Evolutionary conservation across 1,284 basidiomycete genomes (phyloP).

Genomic region (Mycosarcoma mackinlayi): DNA sequence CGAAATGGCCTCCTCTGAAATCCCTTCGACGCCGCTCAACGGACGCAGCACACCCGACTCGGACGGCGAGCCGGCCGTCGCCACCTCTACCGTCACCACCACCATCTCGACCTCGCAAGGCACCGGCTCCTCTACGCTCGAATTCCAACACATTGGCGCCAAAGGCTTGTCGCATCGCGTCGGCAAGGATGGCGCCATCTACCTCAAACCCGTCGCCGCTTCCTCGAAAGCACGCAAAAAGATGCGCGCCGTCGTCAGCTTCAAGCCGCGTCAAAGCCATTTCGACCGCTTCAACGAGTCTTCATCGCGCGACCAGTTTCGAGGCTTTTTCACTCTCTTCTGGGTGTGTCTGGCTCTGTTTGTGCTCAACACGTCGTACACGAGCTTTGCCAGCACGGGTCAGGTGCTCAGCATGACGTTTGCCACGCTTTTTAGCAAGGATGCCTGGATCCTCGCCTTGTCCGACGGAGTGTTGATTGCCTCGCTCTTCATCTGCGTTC

Average conservation of each 20-base stretch:
- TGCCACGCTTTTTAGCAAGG: slow-evolving; percentile 86
- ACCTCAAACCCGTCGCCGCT: slow-evolving; percentile 50
- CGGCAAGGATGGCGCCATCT: slow-evolving; percentile 51
- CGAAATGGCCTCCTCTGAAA: slow-evolving; percentile 25
- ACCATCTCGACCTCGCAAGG: slow-evolving; percentile 39
- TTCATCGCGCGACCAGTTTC: slow-evolving; percentile 52
- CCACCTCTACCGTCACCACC: slow-evolving; percentile 50
- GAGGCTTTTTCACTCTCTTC: slow-evolving; percentile 67
- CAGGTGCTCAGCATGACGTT: slow-evolving; percentile 82
- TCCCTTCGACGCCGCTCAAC: slow-evolving; percentile 27
- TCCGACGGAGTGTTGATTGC: slow-evolving; percentile 84
- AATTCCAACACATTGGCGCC: slow-evolving; percentile 48
- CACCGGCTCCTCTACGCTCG: slow-evolving; percentile 41
- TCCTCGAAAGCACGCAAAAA: slow-evolving; percentile 39
- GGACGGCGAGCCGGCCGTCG: slow-evolving; percentile 33
- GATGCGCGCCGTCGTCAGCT: slow-evolving; percentile 60
- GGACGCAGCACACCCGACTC: slow-evolving; percentile 30
- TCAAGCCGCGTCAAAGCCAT: slow-evolving; percentile 48
- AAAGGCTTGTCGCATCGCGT: slow-evolving; percentile 49
- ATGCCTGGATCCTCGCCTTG: slow-evolving; percentile 83
- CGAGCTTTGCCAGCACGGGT: slow-evolving; percentile 72
- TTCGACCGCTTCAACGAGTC: slow-evolving; percentile 60
- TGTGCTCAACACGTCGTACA: slow-evolving; percentile 63
- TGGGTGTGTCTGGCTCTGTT: slow-evolving; percentile 64
- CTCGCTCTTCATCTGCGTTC: slow-evolving; percentile 80